Base-by-base conservation (phyloP, 768 basidiomycete species). In the Bullera alba region DNA sequence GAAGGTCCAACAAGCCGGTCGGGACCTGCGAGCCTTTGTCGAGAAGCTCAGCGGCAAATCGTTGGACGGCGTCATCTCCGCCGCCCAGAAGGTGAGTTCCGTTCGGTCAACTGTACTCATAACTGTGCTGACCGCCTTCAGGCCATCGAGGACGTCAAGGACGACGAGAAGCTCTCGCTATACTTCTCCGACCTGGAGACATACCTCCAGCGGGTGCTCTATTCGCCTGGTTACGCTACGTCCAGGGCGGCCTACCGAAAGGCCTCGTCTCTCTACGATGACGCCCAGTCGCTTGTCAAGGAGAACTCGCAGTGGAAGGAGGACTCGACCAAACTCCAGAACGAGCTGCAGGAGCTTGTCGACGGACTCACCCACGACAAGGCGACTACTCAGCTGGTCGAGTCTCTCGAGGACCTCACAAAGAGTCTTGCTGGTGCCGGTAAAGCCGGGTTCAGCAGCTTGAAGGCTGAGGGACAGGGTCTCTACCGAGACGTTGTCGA, bases 211-310 rank as follows among this genome's bases (percentile, higher is more conserved):
- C 65, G 74, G 12, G 42, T 70, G 16, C 53, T 76, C 42, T 65
- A 74, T 57, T 68, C 74, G 30, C 63, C 69, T 17, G 72, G 72
- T 14, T 75, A 76, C 63, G 64, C 72, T 34, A 65, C 66, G n/a
- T 70, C 67, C 8, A 66, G 67, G 50, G 60, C 61, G 44, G 74
- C 74, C 8, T 71, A 70, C 51, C 61, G 73, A 23, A 65, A 71
- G 43, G 72, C 71, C 15, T 67, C 65, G 19, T 55, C 60, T 14
- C 62, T 76, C 21, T 74, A 72, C 63, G 70, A 76, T 52, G 70
- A 72, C 46, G 73, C 72, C 4, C 69, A 75, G 44, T 64, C 64
- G 0, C 63, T 75, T 36, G 50, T 73, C 53, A 45, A 58, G 12
- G 59, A 58, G 38, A 75, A 76, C 67, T 59, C 66, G 34, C 48